Evolutionary conservation across 2,329 filamentous ascomycete species (phyloP), one percentile per base, ranked within the genome.

Genomic region (Westerdykella sp.): DNA sequence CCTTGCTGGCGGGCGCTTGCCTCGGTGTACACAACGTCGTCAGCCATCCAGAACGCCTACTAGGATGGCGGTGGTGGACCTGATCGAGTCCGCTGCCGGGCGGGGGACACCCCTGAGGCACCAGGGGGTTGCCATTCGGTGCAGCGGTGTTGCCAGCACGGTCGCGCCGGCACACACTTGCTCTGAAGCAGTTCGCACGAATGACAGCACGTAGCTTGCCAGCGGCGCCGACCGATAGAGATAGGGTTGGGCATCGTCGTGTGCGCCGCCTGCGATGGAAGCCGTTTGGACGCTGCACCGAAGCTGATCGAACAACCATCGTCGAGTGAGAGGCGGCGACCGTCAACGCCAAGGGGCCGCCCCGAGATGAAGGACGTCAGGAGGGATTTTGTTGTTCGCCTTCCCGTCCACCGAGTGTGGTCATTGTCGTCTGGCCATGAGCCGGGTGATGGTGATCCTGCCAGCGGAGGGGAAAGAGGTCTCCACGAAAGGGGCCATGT

Each of bases 201-300:
- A 59, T 62, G 40, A 47, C 49, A 39, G 41, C 36, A 18, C 46
- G 46, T 45, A 45, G 39, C 37, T 40, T 43, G 34, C 18, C 39
- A 41, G 48, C 60, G 62, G 62, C 63, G 58, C 62, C 60, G 62
- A 63, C 62, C 63, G 60, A 57, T 15, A 16, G 43, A 34, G 40
- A 47, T 39, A 39, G 35, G 41, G 44, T 42, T 36, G 21, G 46
- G 21, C 32, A 41, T 14, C 15, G 37, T 43, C 37, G 40, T 35
- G 22, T 40, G 37, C 40, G 43, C 51, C 41, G 32, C 37, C 34
- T 47, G 44, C 45, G 44, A 45, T 40, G 14, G 40, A 44, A 42
- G 51, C 53, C 44, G 49, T 54, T 47, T 14, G 45, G 42, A 42
- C 49, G 55, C 56, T 62, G 62, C 62, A 63, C 49, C 55, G 62